Percentiles rank a stretch among this genome's conserved stretches.
Evolutionary conservation across 768 basidiomycete species (phyloP).

Genomic region (Lactifluus subvellereus): DNA sequence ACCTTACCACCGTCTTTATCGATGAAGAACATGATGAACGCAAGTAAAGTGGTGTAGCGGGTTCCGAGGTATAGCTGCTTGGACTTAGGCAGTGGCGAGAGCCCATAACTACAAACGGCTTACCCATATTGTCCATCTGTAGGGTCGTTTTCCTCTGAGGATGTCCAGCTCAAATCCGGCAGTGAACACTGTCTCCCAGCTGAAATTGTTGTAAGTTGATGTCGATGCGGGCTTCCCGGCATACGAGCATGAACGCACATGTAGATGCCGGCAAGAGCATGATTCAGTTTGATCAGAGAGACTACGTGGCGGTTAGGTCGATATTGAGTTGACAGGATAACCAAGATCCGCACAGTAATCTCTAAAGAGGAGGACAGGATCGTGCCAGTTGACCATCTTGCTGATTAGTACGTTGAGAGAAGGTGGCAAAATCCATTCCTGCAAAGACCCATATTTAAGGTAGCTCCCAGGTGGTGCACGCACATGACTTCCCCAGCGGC

Average conservation of each 20-base stretch:
- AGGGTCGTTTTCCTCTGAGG: constrained; percentile 12
- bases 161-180: constrained; percentile 2
- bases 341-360: neutral
- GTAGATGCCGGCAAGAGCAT: neutral
- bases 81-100: neutral
- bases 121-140: constrained; percentile 12
- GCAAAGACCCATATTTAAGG: constrained; percentile 1
- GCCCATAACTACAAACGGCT: neutral
- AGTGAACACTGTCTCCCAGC: constrained; percentile 2
- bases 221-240: neutral
- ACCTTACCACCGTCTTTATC: neutral
- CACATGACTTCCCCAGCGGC: neutral
- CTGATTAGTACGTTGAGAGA: neutral
- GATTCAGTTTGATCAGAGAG: neutral
- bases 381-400: constrained; percentile 10
- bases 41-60: neutral
- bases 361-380: neutral
- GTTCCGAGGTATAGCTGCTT: constrained; percentile 13
- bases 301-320: neutral
- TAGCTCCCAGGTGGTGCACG: neutral
- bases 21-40: neutral
- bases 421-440: neutral
- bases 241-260: neutral
- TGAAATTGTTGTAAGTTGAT: neutral
- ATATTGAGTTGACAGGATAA: neutral